Base-by-base conservation (phyloP, 768 basidiomycete genomes). In the Holtermannia corniformis region DNA sequence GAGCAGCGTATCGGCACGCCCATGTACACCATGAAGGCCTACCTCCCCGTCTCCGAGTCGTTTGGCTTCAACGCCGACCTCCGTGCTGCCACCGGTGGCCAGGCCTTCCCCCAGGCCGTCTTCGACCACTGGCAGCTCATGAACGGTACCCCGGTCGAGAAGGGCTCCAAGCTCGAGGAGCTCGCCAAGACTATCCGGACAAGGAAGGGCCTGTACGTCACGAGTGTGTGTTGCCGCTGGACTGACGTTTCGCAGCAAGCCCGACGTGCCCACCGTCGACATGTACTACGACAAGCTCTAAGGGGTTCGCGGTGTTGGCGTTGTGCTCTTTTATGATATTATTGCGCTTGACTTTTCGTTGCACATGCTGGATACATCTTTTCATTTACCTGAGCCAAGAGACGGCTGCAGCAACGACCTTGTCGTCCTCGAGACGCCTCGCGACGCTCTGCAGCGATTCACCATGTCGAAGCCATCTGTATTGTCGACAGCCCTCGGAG, bases 11-110 rank as follows among this genome's bases (percentile, higher is more conserved):
- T 83, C 3, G 93, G 95, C 77, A 99, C 95, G 16, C 95, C 95
- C 58, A 95, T 96, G 90, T 93, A 93, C 84, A 97, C 86, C 44
- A 85, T 99, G 76, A 97, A 95, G 81, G 65, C 63, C 11, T 70
- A 67, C 67, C 60, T 71, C 37, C 67, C 64, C 61, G 63, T 68
- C 53, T 58, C 71, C 60, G 72, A 74, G 63, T 74, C 73, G 26
- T 93, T 95, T 77, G 92, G 93, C 63, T 97, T 97, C 85, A 97
- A 91, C 75, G 88, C 86, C 64, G 91, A 87, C 66, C 84, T 99
- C 51, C 86, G 93, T 61, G 81, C 82, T 72, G 84, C 85, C 47
- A 97, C 95, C 41, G 82, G 80, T 70, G 95, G 95, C 48, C 93
- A 99, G 78, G 95, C 95, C 60, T 97, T 96, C 89, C 92, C 95